phyloP scores from a whole-genome alignment of 306 rosid genomes.

The Canavalia gladiata region DNA sequence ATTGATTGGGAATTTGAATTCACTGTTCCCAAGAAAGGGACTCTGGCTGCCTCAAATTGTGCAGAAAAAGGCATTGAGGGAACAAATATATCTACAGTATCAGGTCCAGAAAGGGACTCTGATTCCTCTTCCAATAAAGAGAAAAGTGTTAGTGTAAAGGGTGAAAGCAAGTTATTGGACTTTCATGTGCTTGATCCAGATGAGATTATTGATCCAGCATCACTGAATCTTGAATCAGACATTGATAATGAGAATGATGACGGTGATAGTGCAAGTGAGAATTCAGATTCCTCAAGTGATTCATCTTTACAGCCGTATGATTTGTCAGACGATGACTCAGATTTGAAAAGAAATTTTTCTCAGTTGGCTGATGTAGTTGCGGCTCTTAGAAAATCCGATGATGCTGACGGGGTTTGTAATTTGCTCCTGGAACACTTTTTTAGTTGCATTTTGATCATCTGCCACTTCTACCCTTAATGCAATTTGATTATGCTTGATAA shows the following conservation, averaged over 20 bases:
- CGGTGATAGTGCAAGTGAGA: conserved; percentile 74
- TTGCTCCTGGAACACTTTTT: conserved; percentile 38
- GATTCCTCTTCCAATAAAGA: conserved; percentile 50
- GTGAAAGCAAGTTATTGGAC: conserved; percentile 63
- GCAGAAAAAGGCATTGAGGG: conserved; percentile 49
- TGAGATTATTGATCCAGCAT: conserved; percentile 85
- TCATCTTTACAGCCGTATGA: conserved; percentile 92
- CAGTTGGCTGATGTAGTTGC: conserved; percentile 88
- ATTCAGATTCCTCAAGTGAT: conserved; percentile 75
- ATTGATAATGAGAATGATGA: conserved; percentile 59
- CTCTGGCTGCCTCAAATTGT: conserved; percentile 44
- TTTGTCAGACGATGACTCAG: conserved; percentile 87
- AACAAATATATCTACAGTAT: conserved; percentile 46
- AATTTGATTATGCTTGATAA: conserved; percentile 37
- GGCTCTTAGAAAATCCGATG: conserved; percentile 88
- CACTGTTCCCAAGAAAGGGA: conserved; percentile 59
- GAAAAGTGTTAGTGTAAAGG: conserved; percentile 50
- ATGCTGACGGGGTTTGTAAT: conserved; percentile 91
- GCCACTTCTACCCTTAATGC: conserved; percentile 41
- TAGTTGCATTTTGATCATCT: conserved; percentile 39
- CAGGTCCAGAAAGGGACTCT: conserved; percentile 50
- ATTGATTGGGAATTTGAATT: conserved; percentile 88
- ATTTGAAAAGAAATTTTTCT: conserved; percentile 76
- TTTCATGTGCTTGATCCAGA: conserved; percentile 83
- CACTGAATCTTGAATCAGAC: conserved; percentile 68